Conservation (phyloP, 2,329 filamentous ascomycete species). For the Raffaelea arxii region DNA sequence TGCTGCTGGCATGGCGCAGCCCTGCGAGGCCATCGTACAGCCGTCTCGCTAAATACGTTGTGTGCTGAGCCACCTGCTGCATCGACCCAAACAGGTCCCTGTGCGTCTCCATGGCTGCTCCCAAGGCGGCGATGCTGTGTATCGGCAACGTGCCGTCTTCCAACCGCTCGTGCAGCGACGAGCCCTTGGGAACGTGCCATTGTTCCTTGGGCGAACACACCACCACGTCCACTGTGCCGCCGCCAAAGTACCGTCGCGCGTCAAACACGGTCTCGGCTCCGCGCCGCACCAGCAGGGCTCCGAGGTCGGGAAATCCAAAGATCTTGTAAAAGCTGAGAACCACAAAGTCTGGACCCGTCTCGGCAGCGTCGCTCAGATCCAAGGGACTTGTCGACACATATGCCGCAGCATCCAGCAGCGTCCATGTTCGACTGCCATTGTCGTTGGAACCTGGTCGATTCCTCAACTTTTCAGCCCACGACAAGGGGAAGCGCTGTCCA, state of each 20-base stretch:
- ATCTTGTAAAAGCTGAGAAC: constrained; percentile 92
- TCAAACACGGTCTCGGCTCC: constrained; percentile 54
- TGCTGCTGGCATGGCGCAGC: constrained; percentile 57
- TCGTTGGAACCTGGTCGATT: too few relatives aligned
- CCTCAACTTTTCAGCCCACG: constrained; percentile 47
- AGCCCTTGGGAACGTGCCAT: constrained; percentile 71
- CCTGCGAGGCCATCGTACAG: constrained; percentile 48
- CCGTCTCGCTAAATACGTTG: constrained; percentile 49
- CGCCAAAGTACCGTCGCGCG: constrained; percentile 75
- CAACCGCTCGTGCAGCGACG: constrained; percentile 64
- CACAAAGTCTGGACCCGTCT: constrained; percentile 71
- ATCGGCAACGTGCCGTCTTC: constrained; percentile 90
- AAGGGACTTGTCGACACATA: constrained; percentile 68
- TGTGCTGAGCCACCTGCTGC: constrained; percentile 59
- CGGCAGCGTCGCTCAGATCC: constrained; percentile 51
- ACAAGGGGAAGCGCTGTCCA: constrained; percentile 61
- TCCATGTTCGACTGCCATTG: constrained; percentile 52
- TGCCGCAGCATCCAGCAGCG: constrained; percentile 76
- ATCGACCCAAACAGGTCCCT: constrained; percentile 61
- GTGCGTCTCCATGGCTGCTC: constrained; percentile 63
- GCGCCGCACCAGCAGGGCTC: constrained; percentile 73
- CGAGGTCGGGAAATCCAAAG: constrained; percentile 92
- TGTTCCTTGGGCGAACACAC: constrained; percentile 60
- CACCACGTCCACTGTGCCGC: constrained; percentile 89
- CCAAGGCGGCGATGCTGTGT: constrained; percentile 79